phyloP scores from a whole-genome alignment of 73 alveolate genomes.

The Symbiodinium pilosum region DNA sequence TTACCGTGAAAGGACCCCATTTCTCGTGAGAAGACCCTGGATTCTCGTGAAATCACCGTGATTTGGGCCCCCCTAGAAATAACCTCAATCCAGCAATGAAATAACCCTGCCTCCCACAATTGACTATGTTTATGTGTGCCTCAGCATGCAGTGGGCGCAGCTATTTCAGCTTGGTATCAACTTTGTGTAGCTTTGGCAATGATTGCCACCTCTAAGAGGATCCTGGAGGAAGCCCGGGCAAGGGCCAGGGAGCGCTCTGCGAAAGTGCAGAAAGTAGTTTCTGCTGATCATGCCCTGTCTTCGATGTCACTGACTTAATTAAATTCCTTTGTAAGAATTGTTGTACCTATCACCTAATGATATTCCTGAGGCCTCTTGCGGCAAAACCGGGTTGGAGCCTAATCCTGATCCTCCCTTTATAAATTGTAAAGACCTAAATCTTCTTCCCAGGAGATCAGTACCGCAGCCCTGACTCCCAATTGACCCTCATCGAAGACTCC shows the following conservation, averaged over 20 bases:
- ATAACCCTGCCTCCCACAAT: too few species aligned
- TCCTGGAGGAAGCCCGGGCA: not conserved
- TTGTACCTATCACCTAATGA: too few species aligned
- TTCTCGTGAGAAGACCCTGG: not conserved
- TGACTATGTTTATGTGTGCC: not conserved
- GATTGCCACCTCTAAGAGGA: too few species aligned
- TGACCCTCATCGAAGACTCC: too few species aligned
- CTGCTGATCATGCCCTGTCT: not conserved
- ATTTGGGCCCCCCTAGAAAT: not conserved
- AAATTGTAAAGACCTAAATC: too few species aligned
- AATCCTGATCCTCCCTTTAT: not conserved
- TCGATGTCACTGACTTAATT: too few species aligned
- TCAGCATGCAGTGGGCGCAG: not conserved
- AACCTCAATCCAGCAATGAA: too few species aligned
- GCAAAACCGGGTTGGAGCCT: not conserved
- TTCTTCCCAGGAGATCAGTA: not conserved
- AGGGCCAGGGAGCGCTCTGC: not conserved
- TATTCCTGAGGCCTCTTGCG: too few species aligned
- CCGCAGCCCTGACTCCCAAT: not conserved
- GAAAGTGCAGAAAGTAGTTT: not conserved
- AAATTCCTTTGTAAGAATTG: too few species aligned
- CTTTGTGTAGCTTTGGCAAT: too few species aligned
- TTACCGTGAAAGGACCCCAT: not conserved
- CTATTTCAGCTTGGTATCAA: not conserved
- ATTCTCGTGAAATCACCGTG: not conserved